Conservation (phyloP, 768 basidiomycete species). For the Clavulina sp. region DNA sequence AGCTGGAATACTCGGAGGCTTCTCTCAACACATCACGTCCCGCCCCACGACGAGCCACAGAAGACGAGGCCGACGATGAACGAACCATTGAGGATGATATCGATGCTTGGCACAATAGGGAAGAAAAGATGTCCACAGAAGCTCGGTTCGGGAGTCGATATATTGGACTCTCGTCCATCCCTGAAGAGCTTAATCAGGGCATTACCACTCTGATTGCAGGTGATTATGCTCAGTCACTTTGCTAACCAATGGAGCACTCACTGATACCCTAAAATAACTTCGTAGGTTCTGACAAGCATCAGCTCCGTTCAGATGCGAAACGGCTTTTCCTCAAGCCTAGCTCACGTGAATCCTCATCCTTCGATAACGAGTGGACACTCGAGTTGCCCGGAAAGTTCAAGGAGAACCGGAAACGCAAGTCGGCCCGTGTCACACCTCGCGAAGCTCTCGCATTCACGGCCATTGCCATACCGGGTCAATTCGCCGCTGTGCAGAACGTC, state of each 20-base stretch:
- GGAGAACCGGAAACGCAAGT: constrained; percentile 38
- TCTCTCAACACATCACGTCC: too few species aligned
- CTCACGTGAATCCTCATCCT: constrained; percentile 18
- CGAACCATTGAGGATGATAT: constrained; percentile 16
- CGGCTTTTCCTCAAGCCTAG: constrained; percentile 38
- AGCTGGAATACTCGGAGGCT: constrained; percentile 3
- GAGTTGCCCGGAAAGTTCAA: neutral
- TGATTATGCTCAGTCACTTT: constrained; percentile 9
- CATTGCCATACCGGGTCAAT: constrained; percentile 73
- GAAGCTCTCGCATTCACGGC: constrained; percentile 77
- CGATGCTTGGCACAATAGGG: constrained; percentile 11
- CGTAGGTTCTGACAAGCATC: constrained; percentile 44
- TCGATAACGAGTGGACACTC: constrained; percentile 24
- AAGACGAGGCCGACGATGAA: constrained; percentile 22
- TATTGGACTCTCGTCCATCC: constrained; percentile 54
- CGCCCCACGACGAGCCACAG: constrained; percentile 17
- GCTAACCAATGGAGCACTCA: constrained; percentile 9
- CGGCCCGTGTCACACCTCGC: constrained; percentile 41
- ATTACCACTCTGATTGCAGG: constrained; percentile 45
- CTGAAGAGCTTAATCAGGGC: constrained; percentile 48
- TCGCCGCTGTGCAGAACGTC: constrained; percentile 62
- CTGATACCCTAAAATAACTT: constrained; percentile 3
- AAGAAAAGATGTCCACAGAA: constrained; percentile 54
- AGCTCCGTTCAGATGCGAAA: constrained; percentile 50
- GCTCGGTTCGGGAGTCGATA: constrained; percentile 61